Percentiles rank a stretch among this genome's conserved stretches.
Evolutionary conservation across 148 eudicot species (phyloP).

Genomic region (Heliosperma pusillum): DNA sequence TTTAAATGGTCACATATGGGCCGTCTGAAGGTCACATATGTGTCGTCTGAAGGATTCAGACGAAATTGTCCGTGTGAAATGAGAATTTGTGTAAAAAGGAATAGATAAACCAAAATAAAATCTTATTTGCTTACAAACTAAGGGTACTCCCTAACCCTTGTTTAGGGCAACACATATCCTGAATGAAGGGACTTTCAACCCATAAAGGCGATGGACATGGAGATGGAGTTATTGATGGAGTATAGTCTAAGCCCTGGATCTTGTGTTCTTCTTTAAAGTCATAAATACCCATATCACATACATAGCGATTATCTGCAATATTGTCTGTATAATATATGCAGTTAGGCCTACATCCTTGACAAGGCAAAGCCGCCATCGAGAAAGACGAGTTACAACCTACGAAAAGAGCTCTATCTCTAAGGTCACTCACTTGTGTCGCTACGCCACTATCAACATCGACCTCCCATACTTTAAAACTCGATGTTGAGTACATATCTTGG

Average conservation of each 20-base stretch:
- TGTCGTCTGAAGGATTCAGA: too few species aligned
- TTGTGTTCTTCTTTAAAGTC: background rate
- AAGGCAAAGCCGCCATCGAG: constrained; percentile 9
- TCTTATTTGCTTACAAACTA: too few species aligned
- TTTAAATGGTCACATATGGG: too few species aligned
- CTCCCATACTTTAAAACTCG: constrained; percentile 10
- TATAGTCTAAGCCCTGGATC: background rate
- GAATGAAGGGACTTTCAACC: background rate
- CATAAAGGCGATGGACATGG: constrained; percentile 2
- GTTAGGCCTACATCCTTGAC: background rate
- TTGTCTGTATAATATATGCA: constrained; percentile 19
- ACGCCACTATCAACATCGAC: background rate
- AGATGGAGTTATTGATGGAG: background rate
- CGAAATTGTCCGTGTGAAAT: too few species aligned
- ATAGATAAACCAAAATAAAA: too few species aligned
- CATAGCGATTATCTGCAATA: background rate
- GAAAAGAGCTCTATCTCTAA: constrained; percentile 7
- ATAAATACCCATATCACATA: constrained; percentile 8
- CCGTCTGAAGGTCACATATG: too few species aligned
- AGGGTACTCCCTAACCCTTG: too few species aligned
- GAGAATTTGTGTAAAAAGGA: too few species aligned
- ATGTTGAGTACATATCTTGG: background rate
- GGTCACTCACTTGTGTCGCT: background rate
- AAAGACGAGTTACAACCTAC: constrained; percentile 15
- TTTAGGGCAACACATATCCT: too few species aligned